These are phyloP conservation scores for Calocybe indica DNA, from an alignment of 768 basidiomycete species.

Conservation along the genomic window DNA sequence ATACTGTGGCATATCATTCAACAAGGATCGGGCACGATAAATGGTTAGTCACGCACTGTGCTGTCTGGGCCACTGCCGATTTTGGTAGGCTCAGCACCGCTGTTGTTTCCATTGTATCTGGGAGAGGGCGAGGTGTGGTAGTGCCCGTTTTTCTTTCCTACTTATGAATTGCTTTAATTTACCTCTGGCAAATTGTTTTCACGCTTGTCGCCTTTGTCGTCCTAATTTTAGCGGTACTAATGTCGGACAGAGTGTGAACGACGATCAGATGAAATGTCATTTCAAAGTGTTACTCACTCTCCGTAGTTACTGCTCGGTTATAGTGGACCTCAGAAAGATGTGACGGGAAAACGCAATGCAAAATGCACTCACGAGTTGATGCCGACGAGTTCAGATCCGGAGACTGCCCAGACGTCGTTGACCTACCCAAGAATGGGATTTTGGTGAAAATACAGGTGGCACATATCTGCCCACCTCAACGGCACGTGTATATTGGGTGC, in stretches of 20 bases:
- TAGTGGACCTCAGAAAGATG: not conserved
- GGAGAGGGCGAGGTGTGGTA: too few relatives aligned
- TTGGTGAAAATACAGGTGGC: not conserved
- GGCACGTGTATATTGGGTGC: conserved; percentile 21
- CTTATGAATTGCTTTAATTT: not conserved
- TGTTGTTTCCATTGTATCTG: conserved; percentile 21
- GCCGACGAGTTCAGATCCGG: conserved; percentile 21
- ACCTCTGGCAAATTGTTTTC: conserved; percentile 24
- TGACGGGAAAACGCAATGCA: not conserved
- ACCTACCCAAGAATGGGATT: conserved; percentile 8
- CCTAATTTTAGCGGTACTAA: conserved; percentile 25
- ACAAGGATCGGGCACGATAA: too few relatives aligned
- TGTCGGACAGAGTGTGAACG: not conserved
- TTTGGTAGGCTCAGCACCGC: conserved; percentile 23
- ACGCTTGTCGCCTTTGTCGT: conserved; percentile 23
- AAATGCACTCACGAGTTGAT: conserved; percentile 23
- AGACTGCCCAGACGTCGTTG: conserved; percentile 28
- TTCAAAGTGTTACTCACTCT: conserved; percentile 19
- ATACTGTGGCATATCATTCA: conserved; percentile 9
- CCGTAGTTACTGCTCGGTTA: conserved; percentile 23
- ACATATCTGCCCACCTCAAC: conserved; percentile 9
- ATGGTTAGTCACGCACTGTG: conserved; percentile 13
- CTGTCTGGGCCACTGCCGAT: conserved; percentile 25
- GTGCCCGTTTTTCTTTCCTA: not conserved
- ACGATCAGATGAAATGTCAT: not conserved